Evolutionary conservation across 371 early-diverging fungal genomes (phyloP), one percentile per base, ranked within the genome.

Genomic region (Rhizomucor miehei): DNA sequence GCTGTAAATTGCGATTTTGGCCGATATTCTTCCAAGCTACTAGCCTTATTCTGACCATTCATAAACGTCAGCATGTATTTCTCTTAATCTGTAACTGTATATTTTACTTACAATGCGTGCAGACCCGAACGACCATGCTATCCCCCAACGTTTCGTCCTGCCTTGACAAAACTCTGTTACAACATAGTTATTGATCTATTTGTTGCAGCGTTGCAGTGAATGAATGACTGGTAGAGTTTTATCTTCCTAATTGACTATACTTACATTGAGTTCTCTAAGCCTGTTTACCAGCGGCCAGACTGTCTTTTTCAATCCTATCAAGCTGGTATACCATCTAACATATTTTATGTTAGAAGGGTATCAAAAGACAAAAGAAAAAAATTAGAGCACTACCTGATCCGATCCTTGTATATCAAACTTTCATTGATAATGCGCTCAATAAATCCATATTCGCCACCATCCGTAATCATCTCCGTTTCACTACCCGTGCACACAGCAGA

Each of bases 401-500:
- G 57, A 6, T 57, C 57, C 23, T 65, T 60, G 14, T 70, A 57
- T 8, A 45, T 12, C 6, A 68, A n/a, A 54, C 88, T 88, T 59
- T 88, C 86, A 6, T 71, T 48, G 12, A 87, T 56, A 54, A 88
- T 75, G n/a, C 57, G 53, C 14, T 56, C 54, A 8, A 89, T 66
- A 56, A 89, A 89, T 14, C 52, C 67, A 39, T 70, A 60, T 59
- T 89, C 90, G 0, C 90, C 90, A 19, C 88, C 90, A 9, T 60
- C 56, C 6, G 84, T 84, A 17, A 89, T 69, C 84, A 85, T 85
- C 52, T 89, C 88, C 13, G 59, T 52, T 1, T 48, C 38, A 0
- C 80, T 57, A 6, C 88, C 87, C 1, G 80, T 85, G 51, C 86
- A 88, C 0, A 73, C 80, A 11, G 82, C 73, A 12, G 63, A 71